These are phyloP conservation scores for Psilocybe cyanescens DNA, from an alignment of 768 basidiomycete species.

Conservation along the genomic window DNA sequence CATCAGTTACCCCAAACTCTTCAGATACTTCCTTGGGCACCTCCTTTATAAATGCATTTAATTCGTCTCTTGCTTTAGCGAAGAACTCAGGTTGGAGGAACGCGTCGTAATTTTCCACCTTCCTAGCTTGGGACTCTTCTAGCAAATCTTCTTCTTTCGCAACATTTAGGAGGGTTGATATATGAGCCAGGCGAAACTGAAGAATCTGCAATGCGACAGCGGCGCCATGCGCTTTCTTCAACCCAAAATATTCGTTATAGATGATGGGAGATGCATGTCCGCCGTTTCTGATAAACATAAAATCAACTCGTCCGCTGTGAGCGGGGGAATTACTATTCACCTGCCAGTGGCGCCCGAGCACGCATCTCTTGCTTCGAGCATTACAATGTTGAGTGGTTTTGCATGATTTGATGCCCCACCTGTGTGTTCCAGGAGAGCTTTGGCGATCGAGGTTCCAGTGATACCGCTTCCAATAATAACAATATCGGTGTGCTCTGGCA, in stretches of 20 bases:
- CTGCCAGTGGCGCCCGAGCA: constrained; percentile 79
- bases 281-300: constrained; percentile 54
- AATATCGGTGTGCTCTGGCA: constrained; percentile 61
- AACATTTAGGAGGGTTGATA: constrained; percentile 47
- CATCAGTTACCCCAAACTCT: constrained; percentile 35
- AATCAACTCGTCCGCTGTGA: background rate
- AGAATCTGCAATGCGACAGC: constrained; percentile 54
- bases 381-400: constrained; percentile 49
- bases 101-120: constrained; percentile 62
- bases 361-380: constrained; percentile 81
- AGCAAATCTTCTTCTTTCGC: constrained; percentile 59
- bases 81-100: constrained; percentile 49
- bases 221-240: constrained; percentile 51
- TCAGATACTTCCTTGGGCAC: constrained; percentile 50
- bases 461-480: constrained; percentile 82
- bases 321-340: constrained; percentile 32
- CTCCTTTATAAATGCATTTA: constrained; percentile 50
- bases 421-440: constrained; percentile 49
- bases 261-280: constrained; percentile 67
- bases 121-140: constrained; percentile 57
- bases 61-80: constrained; percentile 41
- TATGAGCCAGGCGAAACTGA: constrained; percentile 64
- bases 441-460: constrained; percentile 65
- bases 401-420: constrained; percentile 17
- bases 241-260: constrained; percentile 57